Conservation (phyloP, 345 rosid species). For the Anastatica hierochuntica region DNA sequence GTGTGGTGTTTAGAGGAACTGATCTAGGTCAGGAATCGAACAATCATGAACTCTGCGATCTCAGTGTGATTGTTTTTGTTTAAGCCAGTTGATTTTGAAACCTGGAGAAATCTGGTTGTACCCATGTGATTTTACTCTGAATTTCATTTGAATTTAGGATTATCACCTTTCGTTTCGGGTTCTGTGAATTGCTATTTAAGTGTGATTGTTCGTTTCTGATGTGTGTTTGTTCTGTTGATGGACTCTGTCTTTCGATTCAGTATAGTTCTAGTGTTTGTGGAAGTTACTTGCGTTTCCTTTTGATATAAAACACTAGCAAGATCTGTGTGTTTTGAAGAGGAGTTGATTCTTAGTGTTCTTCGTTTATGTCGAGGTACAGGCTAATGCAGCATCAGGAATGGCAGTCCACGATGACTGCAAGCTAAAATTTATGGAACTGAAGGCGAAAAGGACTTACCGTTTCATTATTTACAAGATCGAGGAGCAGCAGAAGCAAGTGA, state of each 20-base stretch:
- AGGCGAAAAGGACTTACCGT: constrained; percentile 43
- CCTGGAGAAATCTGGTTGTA: not conserved
- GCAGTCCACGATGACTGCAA: constrained; percentile 58
- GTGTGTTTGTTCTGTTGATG: not conserved
- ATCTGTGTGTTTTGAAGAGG: no score
- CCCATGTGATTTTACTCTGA: not conserved
- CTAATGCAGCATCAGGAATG: constrained; percentile 51
- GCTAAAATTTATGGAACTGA: constrained; percentile 45
- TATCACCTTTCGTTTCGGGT: not conserved
- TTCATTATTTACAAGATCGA: constrained; percentile 48
- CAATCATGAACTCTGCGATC: not conserved
- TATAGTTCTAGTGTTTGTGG: no score
- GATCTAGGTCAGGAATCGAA: constrained; percentile 6
- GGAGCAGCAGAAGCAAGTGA: constrained; percentile 47
- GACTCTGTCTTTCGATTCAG: no score
- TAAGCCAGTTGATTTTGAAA: not conserved
- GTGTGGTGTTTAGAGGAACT: not conserved
- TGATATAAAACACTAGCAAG: no score
- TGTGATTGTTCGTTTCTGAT: not conserved
- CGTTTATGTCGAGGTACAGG: constrained; percentile 12
- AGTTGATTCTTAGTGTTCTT: no score
- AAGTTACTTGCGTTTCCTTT: no score
- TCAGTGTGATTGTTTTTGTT: not conserved
- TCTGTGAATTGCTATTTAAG: not conserved
- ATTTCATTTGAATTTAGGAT: constrained; percentile 4